These are phyloP conservation scores for Immersiella caudata DNA, from an alignment of 495 filamentous ascomycete species.

Conservation along the genomic window DNA sequence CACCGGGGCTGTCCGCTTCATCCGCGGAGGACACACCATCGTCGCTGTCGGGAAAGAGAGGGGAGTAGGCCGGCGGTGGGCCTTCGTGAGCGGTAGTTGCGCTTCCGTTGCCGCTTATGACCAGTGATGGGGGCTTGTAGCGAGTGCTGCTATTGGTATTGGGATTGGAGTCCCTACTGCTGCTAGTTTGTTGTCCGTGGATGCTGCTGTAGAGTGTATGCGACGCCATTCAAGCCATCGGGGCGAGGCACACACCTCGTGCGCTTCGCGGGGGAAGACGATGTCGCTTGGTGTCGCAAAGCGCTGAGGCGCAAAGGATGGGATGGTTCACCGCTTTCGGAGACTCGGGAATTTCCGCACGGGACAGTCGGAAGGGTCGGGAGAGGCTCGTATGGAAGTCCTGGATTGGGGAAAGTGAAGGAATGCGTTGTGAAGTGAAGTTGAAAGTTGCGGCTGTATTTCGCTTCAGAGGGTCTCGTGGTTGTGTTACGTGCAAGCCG, in stretches of 20 bases:
- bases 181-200: not conserved
- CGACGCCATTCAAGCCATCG: conserved; percentile 41
- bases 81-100: not conserved
- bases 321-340: not conserved
- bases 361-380: not conserved
- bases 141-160: not conserved
- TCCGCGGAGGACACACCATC: conserved; percentile 25
- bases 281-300: not conserved
- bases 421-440: not conserved
- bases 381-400: too few relatives aligned
- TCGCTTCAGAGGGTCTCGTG: not conserved
- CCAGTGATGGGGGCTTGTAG: not conserved
- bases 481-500: not conserved
- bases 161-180: not conserved
- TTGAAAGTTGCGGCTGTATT: not conserved
- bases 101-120: not conserved
- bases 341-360: not conserved
- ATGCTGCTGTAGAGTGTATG: conserved; percentile 19
- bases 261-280: not conserved
- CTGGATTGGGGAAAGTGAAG: not conserved
- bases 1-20: conserved; percentile 9
- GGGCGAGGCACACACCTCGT: not conserved
- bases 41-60: conserved; percentile 23
- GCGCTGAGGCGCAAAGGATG: not conserved
- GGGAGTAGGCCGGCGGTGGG: not conserved